These are phyloP conservation scores for Gilbertella persicaria DNA, from an alignment of 371 early-diverging fungal species.

Conservation along the genomic window DNA sequence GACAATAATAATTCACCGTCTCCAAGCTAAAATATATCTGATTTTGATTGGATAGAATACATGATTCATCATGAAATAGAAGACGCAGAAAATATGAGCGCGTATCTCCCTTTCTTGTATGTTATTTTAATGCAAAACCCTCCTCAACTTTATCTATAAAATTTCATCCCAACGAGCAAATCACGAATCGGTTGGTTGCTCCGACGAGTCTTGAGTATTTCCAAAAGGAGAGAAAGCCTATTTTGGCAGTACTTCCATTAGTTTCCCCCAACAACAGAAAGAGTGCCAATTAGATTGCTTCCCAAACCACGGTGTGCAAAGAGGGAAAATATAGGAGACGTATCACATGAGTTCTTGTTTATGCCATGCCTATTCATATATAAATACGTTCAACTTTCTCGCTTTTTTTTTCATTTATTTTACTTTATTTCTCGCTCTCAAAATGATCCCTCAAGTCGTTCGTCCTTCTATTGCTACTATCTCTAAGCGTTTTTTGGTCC, in stretches of 20 bases:
- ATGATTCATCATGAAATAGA: too few relatives aligned
- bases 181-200: too few relatives aligned
- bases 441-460: conserved; percentile 24
- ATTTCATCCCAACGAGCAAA: too few relatives aligned
- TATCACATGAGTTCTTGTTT: conserved; percentile 16
- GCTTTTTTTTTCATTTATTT: conserved; percentile 6
- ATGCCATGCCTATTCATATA: conserved; percentile 16
- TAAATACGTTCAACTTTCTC: conserved; percentile 6
- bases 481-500: conserved; percentile 14
- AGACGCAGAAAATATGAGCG: too few relatives aligned
- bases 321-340: conserved; percentile 4
- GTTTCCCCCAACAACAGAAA: background rate
- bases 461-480: conserved; percentile 8
- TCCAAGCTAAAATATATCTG: conserved; percentile 93
- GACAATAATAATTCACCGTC: too few relatives aligned
- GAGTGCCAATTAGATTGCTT: conserved; percentile 10
- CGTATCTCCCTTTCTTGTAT: too few relatives aligned
- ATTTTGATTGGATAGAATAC: too few relatives aligned
- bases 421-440: background rate
- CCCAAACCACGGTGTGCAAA: background rate
- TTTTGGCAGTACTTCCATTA: conserved; percentile 7
- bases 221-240: conserved; percentile 15
- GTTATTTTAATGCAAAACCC: too few relatives aligned
- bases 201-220: conserved; percentile 8
- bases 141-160: too few relatives aligned